Conservation (phyloP, 495 filamentous ascomycete genomes). For the Opeltia flavorubescens region DNA sequence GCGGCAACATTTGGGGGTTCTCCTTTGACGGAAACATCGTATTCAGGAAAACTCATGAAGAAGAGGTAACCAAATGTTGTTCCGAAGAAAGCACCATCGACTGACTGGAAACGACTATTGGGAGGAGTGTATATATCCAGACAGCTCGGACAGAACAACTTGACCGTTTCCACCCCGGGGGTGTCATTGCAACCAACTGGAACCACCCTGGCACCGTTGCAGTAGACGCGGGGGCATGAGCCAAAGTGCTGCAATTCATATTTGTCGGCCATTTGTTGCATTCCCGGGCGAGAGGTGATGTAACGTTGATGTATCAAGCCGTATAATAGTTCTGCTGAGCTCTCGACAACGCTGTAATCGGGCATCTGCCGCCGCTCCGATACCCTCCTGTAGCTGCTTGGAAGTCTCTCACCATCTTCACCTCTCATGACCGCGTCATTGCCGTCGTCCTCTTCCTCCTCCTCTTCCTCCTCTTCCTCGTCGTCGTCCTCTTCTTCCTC, state of each 20-base stretch:
- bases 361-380: conserved; percentile 68
- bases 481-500: conserved; percentile 71
- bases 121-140: conserved; percentile 95
- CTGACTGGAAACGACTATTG: conserved; percentile 91
- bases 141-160: conserved; percentile 93
- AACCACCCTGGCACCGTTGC: conserved; percentile 72
- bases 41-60: conserved; percentile 95
- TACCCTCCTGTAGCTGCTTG: conserved; percentile 40
- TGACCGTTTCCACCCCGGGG: conserved; percentile 92
- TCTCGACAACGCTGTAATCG: conserved; percentile 89
- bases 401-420: conserved; percentile 61
- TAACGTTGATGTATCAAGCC: conserved; percentile 97
- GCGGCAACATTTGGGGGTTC: conserved; percentile 15
- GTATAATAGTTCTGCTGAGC: conserved; percentile 91
- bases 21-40: conserved; percentile 47
- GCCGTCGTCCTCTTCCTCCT: conserved; percentile 68
- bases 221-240: conserved; percentile 78
- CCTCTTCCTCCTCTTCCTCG: conserved; percentile 54
- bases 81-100: conserved; percentile 97
- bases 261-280: conserved; percentile 98
- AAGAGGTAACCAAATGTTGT: conserved; percentile 91
- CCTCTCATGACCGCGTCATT: conserved; percentile 49
- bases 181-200: conserved; percentile 88
- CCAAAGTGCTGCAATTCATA: conserved; percentile 95
- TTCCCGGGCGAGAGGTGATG: conserved; percentile 92